Evolutionary conservation across 176 grass and related monocot genomes (phyloP).

Genomic region (Zea luxurians): DNA sequence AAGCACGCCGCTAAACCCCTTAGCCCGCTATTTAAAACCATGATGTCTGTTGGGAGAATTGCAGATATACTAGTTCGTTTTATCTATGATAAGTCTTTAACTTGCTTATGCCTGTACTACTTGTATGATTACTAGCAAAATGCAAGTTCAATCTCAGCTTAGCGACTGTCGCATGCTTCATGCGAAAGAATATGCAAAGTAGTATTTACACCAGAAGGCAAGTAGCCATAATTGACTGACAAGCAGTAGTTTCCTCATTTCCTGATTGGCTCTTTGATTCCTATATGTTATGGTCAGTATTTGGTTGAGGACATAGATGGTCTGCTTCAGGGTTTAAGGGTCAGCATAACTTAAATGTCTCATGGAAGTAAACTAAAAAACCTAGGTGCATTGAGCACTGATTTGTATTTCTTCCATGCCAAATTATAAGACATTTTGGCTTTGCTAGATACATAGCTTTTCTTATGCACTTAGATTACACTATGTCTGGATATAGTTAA

Average conservation of each 20-base stretch:
- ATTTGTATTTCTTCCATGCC: not conserved
- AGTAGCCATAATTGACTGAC: not conserved
- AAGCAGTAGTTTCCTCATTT: not conserved
- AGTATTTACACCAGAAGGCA: not conserved
- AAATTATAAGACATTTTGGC: not conserved
- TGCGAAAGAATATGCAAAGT: not conserved
- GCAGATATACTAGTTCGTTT: not conserved
- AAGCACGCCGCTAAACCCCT: no score
- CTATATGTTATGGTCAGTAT: not conserved
- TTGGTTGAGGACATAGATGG: not conserved
- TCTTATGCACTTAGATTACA: not conserved
- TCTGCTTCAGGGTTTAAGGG: constrained; percentile 12
- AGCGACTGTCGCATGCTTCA: not conserved
- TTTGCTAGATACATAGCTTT: not conserved
- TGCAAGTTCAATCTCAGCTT: not conserved
- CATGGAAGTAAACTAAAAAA: not conserved
- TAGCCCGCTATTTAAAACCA: no score
- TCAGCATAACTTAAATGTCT: not conserved
- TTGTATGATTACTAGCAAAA: not conserved
- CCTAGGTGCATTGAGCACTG: not conserved
- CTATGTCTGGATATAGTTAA: not conserved
- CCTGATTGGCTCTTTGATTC: not conserved
- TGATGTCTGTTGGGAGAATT: not conserved
- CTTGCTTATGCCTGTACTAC: not conserved
- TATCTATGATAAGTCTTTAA: not conserved